Percentiles rank a stretch among this genome's conserved stretches.
These are phyloP conservation scores for Volvox carteri DNA, from an alignment of 163 green algal species.

Conservation along the genomic window DNA sequence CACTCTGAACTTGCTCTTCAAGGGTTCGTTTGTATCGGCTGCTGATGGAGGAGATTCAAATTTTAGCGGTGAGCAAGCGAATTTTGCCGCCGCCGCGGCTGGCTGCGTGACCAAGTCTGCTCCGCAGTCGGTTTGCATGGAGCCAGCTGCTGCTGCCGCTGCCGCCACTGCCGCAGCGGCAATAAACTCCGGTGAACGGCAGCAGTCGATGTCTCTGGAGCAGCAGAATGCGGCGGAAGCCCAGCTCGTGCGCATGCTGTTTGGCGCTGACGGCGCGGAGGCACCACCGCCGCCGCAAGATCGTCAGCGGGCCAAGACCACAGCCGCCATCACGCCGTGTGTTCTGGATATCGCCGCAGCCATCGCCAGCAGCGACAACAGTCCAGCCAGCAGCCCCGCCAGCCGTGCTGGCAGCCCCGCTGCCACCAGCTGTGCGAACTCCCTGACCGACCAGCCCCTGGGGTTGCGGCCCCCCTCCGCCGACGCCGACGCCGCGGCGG, in stretches of 20 bases:
- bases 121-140: neutral
- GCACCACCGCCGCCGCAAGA: neutral
- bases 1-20: neutral
- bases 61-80: no score
- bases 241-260: slow-evolving; percentile 50
- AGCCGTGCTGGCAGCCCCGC: slow-evolving; percentile 15
- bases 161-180: neutral
- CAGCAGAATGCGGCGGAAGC: slow-evolving; percentile 46
- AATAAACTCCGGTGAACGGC: neutral
- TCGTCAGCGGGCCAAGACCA: neutral
- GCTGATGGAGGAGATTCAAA: neutral
- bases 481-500: neutral
- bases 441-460: neutral
- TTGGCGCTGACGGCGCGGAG: slow-evolving; percentile 19
- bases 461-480: neutral
- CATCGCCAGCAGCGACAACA: neutral
- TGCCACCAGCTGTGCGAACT: neutral
- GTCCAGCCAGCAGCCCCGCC: neutral
- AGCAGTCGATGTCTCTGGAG: slow-evolving; percentile 45
- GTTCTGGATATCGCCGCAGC: slow-evolving; percentile 6
- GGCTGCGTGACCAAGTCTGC: neutral
- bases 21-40: neutral
- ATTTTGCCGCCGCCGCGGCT: neutral
- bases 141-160: neutral
- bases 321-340: neutral